Evolutionary conservation across 345 rosid species (phyloP), one percentile per base, ranked within the genome.

Genomic region (Eutrema japonicum): DNA sequence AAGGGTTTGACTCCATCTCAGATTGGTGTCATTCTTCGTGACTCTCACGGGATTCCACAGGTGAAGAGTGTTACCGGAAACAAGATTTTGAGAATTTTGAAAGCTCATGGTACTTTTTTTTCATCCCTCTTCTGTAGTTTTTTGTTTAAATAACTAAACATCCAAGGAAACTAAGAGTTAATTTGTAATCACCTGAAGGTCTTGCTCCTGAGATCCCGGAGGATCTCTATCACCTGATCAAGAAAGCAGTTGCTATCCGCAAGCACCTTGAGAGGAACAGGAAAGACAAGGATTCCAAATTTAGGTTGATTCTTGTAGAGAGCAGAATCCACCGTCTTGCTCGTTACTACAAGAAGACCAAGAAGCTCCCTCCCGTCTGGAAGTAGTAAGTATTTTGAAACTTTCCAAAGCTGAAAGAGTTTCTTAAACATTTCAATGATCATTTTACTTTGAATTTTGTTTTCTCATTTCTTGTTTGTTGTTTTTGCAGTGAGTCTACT

Each of bases 231-330:
- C 98, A 91, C 73, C 78, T 93, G 41, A 93, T 93, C 80, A 91
- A 93, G 89, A 93, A 87, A 73, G 97, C 98, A 0, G 97, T 93
- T 42, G 94, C 98, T 30, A 89, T 93, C 68, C 80, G 97, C 66
- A 93, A 93, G 88, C 98, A 93, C 76, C 80, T 93, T 78, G 98
- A 93, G 85, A 93, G 98, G 85, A 93, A 90, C 86, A 76, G 98
- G 74, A 93, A 93, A 81, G 98, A 93, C 77, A 93, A 93, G 75
- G 98, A 93, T 49, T 93, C 98, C 74, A 89, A 90, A 67, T 93
- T 93, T 53, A 78, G 98, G 75, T 55, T 93, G 87, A 93, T 89
- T 81, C 86, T 93, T 77, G 98, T 89, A 0, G 97, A 93, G 82
- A 90, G 97, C 84, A 87, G 98, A 78, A 90, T 87, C 65, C 97